Evolutionary conservation across 805 yeast species (phyloP).

Genomic region (Hyphopichia homilentoma): DNA sequence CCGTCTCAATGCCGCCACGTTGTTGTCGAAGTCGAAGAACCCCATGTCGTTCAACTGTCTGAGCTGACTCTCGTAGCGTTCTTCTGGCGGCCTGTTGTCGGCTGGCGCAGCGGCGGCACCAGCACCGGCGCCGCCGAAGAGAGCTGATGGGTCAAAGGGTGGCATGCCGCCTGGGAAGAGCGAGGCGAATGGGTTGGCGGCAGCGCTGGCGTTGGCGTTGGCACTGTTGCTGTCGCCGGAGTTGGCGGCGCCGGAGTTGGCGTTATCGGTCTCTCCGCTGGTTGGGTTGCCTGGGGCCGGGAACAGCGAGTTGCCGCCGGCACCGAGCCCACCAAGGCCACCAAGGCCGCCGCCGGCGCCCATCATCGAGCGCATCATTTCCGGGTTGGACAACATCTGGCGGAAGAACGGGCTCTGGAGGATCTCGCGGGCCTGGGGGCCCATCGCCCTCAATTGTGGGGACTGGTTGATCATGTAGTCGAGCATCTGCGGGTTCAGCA

Average conservation of each 20-base stretch:
- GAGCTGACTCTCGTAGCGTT: constrained; percentile 39
- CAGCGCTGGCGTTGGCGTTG: constrained; percentile 11
- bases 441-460: constrained; percentile 82
- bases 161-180: constrained; percentile 33
- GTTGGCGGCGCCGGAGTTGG: neutral
- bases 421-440: constrained; percentile 84
- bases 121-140: constrained; percentile 44
- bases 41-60: constrained; percentile 48
- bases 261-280: constrained; percentile 15
- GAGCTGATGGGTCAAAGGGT: constrained; percentile 50
- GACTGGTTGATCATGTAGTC: constrained; percentile 77
- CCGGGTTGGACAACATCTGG: constrained; percentile 70
- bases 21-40: constrained; percentile 89
- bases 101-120: constrained; percentile 29
- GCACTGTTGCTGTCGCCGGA: constrained; percentile 3
- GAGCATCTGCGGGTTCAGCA: constrained; percentile 84
- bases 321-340: constrained; percentile 19
- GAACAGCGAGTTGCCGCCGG: constrained; percentile 16
- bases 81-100: constrained; percentile 45
- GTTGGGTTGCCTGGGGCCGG: constrained; percentile 42
- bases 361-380: constrained; percentile 79
- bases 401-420: constrained; percentile 81
- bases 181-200: constrained; percentile 38
- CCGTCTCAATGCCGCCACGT: constrained; percentile 87
- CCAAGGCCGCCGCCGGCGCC: constrained; percentile 33